Conservation (phyloP, 345 rosid species). For the Brassica nigra region DNA sequence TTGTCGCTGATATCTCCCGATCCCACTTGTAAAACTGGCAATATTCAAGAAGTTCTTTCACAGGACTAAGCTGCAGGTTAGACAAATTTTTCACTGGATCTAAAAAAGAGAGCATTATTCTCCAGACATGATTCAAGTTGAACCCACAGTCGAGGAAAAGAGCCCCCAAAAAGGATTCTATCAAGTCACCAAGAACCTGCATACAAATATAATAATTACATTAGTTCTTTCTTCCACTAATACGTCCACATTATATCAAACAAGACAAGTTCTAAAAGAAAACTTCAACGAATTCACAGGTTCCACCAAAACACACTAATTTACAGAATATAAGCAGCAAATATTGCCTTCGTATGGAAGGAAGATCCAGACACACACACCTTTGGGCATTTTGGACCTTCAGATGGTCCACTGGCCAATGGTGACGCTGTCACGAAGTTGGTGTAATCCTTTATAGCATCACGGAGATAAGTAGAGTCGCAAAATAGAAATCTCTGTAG, state of each 20-base stretch:
- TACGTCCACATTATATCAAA: constrained; percentile 6
- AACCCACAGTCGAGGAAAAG: constrained; percentile 81
- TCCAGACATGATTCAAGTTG: constrained; percentile 70
- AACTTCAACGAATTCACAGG: constrained; percentile 13
- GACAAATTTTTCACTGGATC: constrained; percentile 64
- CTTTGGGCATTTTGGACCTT: constrained; percentile 85
- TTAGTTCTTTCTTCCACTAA: constrained; percentile 22
- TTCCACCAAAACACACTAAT: constrained; percentile 21
- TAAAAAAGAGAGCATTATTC: constrained; percentile 64
- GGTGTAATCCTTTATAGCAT: constrained; percentile 59
- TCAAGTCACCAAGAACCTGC: constrained; percentile 92
- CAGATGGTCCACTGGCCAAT: constrained; percentile 45
- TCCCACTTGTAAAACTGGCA: constrained; percentile 65
- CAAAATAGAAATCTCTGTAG: constrained; percentile 60
- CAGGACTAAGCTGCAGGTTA: constrained; percentile 63
- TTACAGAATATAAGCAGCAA: constrained; percentile 7
- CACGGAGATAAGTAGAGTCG: constrained; percentile 59
- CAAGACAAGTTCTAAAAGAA: neutral
- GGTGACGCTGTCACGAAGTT: constrained; percentile 46
- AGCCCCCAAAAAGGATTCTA: constrained; percentile 86
- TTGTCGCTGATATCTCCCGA: constrained; percentile 33
- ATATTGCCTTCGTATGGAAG: neutral
- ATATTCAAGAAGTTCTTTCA: constrained; percentile 70
- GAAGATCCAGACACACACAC: constrained; percentile 40
- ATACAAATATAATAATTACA: constrained; percentile 17